These are phyloP conservation scores for Boletus mariae DNA, from an alignment of 1,284 basidiomycete species.

Conservation along the genomic window DNA sequence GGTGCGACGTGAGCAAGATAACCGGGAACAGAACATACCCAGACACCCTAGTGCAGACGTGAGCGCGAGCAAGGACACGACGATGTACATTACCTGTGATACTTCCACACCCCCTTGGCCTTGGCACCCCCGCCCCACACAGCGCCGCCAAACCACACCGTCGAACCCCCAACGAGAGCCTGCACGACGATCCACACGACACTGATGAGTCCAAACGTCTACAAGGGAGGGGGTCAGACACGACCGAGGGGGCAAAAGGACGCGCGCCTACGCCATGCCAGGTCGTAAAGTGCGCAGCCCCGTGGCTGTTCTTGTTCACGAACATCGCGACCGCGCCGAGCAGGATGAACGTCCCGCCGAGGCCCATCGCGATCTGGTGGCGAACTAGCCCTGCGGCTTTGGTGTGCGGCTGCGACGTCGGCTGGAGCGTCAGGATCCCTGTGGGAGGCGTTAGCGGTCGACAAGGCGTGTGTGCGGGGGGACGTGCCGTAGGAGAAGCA, in stretches of 20 bases:
- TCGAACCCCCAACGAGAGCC: slow-evolving; percentile 54
- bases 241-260: not conserved
- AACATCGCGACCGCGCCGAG: slow-evolving; percentile 54
- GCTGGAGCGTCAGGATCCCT: slow-evolving; percentile 46
- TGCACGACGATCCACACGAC: slow-evolving; percentile 56
- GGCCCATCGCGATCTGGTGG: slow-evolving; percentile 54
- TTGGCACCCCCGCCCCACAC: slow-evolving; percentile 61
- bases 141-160: slow-evolving; percentile 64
- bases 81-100: slow-evolving; percentile 50
- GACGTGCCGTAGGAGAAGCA: slow-evolving; percentile 57
- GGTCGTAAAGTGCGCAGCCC: slow-evolving; percentile 51
- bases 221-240: not conserved
- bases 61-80: not conserved
- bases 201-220: slow-evolving; percentile 56
- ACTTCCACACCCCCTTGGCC: slow-evolving; percentile 73
- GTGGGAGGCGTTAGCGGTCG: not conserved
- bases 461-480: not conserved
- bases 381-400: slow-evolving; percentile 62
- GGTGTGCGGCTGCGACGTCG: slow-evolving; percentile 60
- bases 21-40: slow-evolving; percentile 61
- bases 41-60: slow-evolving; percentile 43
- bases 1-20: slow-evolving; percentile 52
- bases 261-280: slow-evolving; percentile 61
- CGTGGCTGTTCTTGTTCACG: slow-evolving; percentile 49
- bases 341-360: slow-evolving; percentile 53